Percentiles rank a stretch among this genome's conserved stretches.
phyloP scores from a whole-genome alignment of 2,329 filamentous ascomycete species.

The Paracamarosporium sp. region DNA sequence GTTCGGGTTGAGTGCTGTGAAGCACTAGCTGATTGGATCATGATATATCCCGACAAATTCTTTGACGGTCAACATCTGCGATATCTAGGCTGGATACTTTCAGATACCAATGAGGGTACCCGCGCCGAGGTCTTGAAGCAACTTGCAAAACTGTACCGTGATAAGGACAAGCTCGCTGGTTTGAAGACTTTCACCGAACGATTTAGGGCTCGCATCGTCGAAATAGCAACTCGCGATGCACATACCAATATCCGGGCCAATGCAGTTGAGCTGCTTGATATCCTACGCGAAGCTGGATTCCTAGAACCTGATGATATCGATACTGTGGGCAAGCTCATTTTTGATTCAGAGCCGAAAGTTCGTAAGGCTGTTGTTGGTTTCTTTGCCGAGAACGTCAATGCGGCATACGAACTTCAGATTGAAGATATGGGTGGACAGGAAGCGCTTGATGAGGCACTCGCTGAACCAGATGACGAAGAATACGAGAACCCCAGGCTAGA shows the following conservation, averaged over 20 bases:
- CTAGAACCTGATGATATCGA: conserved; percentile 93
- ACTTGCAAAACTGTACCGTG: conserved; percentile 78
- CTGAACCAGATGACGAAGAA: conserved; percentile 73
- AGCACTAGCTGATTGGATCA: conserved; percentile 88
- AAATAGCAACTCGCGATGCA: conserved; percentile 88
- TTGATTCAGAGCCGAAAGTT: conserved; percentile 83
- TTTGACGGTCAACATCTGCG: conserved; percentile 89
- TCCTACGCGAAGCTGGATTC: conserved; percentile 81
- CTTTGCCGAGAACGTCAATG: conserved; percentile 86
- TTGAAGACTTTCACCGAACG: conserved; percentile 92
- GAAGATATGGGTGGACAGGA: conserved; percentile 87
- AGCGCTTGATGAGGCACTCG: conserved; percentile 75
- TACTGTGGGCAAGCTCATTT: conserved; percentile 83
- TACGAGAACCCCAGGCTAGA: conserved; percentile 77
- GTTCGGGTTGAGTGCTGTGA: conserved; percentile 89
- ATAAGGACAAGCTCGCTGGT: conserved; percentile 75
- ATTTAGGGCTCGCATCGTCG: conserved; percentile 84
- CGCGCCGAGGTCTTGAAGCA: conserved; percentile 88
- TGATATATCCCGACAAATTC: conserved; percentile 82
- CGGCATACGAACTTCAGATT: conserved; percentile 77
- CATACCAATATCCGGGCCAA: conserved; percentile 81
- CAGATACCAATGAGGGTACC: conserved; percentile 76
- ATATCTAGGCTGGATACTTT: conserved; percentile 95
- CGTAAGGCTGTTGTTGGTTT: conserved; percentile 90
- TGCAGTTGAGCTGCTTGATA: conserved; percentile 81